Percentiles rank a stretch among this genome's conserved stretches.
Conservation (phyloP, 2,329 filamentous ascomycete genomes). For the Aspergillus alliaceus region DNA sequence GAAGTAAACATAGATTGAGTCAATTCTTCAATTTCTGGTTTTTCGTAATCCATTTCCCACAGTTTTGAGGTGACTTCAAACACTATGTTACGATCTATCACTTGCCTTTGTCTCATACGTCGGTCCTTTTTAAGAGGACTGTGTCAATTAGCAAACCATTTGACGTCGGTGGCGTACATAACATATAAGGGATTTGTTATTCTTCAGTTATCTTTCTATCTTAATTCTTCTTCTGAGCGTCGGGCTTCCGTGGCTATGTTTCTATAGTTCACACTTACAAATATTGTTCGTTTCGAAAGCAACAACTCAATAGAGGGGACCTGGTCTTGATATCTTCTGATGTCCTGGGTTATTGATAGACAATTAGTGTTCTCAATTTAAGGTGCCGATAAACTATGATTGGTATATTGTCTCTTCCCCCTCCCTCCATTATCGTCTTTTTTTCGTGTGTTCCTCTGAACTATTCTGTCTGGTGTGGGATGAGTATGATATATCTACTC, state of each 20-base stretch:
- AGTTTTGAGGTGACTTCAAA: slow-evolving; percentile 10
- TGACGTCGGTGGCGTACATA: slow-evolving; percentile 23
- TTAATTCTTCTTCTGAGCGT: slow-evolving; percentile 8
- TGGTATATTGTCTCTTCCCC: too few relatives aligned
- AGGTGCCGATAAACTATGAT: too few relatives aligned
- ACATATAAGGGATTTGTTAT: slow-evolving; percentile 17
- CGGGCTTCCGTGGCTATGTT: not conserved
- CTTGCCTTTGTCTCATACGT: slow-evolving; percentile 11
- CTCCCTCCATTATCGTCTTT: too few relatives aligned
- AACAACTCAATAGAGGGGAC: not conserved
- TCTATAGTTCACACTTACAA: not conserved
- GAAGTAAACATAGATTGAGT: slow-evolving; percentile 20
- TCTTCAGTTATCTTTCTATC: slow-evolving; percentile 12
- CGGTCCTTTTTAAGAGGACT: slow-evolving; percentile 8
- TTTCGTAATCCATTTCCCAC: slow-evolving; percentile 14
- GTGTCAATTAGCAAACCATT: slow-evolving; percentile 12
- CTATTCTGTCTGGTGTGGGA: too few relatives aligned
- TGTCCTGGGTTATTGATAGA: not conserved
- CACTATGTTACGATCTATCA: slow-evolving; percentile 21
- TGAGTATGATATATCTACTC: too few relatives aligned
- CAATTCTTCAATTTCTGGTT: not conserved
- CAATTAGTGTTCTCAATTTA: too few relatives aligned
- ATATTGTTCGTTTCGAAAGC: slow-evolving; percentile 1
- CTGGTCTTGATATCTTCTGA: not conserved
- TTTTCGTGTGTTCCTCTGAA: too few relatives aligned